These are phyloP conservation scores for Stephania yunnanensis DNA, from an alignment of 164 flowering plant genomes.

Conservation along the genomic window DNA sequence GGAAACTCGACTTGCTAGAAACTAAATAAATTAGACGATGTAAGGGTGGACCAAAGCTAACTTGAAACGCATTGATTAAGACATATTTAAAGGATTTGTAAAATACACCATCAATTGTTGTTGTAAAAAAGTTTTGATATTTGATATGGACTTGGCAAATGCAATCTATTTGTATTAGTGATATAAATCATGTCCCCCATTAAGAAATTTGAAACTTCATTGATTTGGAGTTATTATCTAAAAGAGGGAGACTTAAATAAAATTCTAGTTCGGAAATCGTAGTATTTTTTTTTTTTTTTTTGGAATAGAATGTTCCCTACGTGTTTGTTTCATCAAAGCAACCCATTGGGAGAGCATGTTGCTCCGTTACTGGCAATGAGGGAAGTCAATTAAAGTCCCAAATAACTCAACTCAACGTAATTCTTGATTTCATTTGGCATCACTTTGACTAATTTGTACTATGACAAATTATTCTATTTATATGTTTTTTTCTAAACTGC, in stretches of 20 bases:
- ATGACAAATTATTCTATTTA: background rate
- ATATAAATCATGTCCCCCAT: no score
- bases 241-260: background rate
- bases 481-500: constrained; percentile 3
- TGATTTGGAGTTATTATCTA: background rate
- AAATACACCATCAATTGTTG: no score
- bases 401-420: constrained; percentile 25
- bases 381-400: constrained; percentile 27
- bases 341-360: constrained; percentile 88
- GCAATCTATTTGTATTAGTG: no score
- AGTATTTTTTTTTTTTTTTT: background rate
- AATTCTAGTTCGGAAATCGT: background rate
- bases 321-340: constrained; percentile 35
- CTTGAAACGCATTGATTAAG: no score
- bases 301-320: constrained; percentile 74
- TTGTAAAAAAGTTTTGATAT: no score
- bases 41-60: no score
- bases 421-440: background rate
- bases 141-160: no score
- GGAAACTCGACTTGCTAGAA: no score
- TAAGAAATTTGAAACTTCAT: no score
- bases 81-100: no score
- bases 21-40: no score
- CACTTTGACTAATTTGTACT: background rate
- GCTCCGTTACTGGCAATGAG: constrained; percentile 75